A percentile compares a stretch with the other conserved stretches of the same genome.
phyloP scores from a whole-genome alignment of 352 stramenopile species.

The Phytopythium cucurbitacearum region DNA sequence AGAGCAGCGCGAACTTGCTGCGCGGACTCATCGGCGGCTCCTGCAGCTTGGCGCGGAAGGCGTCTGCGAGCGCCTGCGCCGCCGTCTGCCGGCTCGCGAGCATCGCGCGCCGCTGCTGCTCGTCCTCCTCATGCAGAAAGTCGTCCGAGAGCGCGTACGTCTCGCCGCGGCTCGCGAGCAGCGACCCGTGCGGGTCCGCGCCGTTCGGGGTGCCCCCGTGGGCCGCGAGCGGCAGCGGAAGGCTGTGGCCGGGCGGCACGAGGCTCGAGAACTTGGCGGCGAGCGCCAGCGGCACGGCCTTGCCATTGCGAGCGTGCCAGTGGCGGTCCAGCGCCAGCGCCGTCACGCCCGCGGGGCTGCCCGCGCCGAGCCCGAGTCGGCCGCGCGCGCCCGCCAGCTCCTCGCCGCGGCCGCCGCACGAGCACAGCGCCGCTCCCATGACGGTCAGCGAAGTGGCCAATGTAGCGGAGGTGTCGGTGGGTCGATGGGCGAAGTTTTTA shows the following conservation, averaged over 20 bases:
- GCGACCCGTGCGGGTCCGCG: conserved; percentile 27
- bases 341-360: conserved; percentile 4
- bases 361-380: conserved; percentile 10
- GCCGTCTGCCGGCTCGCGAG: conserved; percentile 15
- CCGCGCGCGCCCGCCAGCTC: conserved; percentile 11
- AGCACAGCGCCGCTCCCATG: conserved; percentile 53
- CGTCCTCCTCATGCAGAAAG: conserved; percentile 15
- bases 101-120: conserved; percentile 12
- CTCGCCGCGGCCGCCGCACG: conserved; percentile 36
- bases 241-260: conserved; percentile 4
- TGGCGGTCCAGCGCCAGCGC: conserved; percentile 36
- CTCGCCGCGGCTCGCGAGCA: conserved; percentile 44
- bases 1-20: conserved; percentile 65
- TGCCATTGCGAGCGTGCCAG: conserved; percentile 19
- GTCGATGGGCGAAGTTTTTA: background rate
- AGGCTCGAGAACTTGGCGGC: conserved; percentile 23
- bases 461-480: background rate
- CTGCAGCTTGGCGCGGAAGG: conserved; percentile 63
- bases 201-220: background rate
- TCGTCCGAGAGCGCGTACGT: conserved; percentile 57
- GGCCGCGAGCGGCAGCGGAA: conserved; percentile 2
- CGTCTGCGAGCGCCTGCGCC: conserved; percentile 54
- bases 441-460: background rate
- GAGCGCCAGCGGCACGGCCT: conserved; percentile 16
- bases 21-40: conserved; percentile 64